Evolutionary conservation across 495 filamentous ascomycete species (phyloP).

Genomic region (Podospora sp.): DNA sequence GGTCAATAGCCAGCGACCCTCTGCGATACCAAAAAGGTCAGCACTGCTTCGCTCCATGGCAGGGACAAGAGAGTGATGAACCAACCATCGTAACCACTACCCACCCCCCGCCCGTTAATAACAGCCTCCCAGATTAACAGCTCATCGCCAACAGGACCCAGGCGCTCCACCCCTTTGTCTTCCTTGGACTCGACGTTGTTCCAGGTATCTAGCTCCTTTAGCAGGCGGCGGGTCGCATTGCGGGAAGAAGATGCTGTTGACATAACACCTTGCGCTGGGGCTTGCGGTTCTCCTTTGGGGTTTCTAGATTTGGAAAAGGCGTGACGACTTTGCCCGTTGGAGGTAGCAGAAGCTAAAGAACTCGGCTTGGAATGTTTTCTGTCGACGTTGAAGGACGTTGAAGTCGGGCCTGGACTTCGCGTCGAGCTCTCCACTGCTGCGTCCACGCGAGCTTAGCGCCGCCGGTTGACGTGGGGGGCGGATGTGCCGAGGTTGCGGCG

Average conservation of each 20-base stretch:
- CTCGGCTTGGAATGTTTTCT: not conserved
- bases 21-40: constrained; percentile 39
- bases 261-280: not conserved
- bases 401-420: not conserved
- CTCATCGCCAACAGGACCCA: constrained; percentile 73
- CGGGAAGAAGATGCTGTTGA: constrained; percentile 19
- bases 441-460: constrained; percentile 1
- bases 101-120: constrained; percentile 64
- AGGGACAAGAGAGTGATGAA: not conserved
- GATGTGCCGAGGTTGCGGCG: not conserved
- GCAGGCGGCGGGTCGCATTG: constrained; percentile 45
- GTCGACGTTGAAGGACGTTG: not conserved
- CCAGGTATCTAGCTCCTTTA: constrained; percentile 49
- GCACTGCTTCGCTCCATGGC: not conserved
- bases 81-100: constrained; percentile 72
- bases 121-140: constrained; percentile 79
- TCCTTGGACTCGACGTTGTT: constrained; percentile 36
- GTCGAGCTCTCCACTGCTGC: not conserved
- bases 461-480: not conserved
- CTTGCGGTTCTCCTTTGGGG: not conserved
- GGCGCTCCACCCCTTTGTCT: constrained; percentile 55
- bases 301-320: too few relatives aligned
- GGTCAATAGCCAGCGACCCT: constrained; percentile 80
- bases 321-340: too few relatives aligned
- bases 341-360: too few relatives aligned